These are phyloP conservation scores for Scolecobasidium constrictum DNA, from an alignment of 2,329 filamentous ascomycete species.

Conservation along the genomic window DNA sequence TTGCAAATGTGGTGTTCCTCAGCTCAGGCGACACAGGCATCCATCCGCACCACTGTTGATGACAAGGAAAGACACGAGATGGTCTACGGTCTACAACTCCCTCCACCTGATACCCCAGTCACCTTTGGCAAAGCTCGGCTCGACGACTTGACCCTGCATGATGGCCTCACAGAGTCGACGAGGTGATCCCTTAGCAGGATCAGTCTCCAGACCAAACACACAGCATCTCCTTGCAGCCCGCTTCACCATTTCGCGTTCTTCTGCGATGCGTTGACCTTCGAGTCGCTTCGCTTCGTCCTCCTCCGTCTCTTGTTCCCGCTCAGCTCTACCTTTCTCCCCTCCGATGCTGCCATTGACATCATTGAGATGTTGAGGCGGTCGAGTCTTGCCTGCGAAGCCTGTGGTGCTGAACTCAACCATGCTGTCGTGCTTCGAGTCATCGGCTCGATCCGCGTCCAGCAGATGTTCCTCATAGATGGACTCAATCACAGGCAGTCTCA, in stretches of 20 bases:
- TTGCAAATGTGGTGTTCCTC: too few relatives aligned
- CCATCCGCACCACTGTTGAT: too few relatives aligned
- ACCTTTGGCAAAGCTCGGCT: constrained; percentile 50
- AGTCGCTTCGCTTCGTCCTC: constrained; percentile 39
- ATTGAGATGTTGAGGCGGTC: constrained; percentile 32
- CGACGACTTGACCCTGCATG: constrained; percentile 47
- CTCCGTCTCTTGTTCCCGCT: constrained; percentile 40
- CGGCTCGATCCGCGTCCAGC: background rate
- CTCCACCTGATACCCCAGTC: constrained; percentile 50
- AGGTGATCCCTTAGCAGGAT: constrained; percentile 10
- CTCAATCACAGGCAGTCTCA: too few relatives aligned
- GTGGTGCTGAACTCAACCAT: constrained; percentile 8
- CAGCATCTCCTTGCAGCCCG: constrained; percentile 51
- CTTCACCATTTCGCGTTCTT: constrained; percentile 47
- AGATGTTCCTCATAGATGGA: background rate
- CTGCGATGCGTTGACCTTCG: constrained; percentile 37
- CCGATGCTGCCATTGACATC: constrained; percentile 46
- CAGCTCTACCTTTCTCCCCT: constrained; percentile 44
- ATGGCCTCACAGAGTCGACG: constrained; percentile 46
- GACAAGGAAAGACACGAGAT: too few relatives aligned
- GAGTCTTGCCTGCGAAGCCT: constrained; percentile 18
- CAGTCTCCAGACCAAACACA: constrained; percentile 40
- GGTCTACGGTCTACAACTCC: too few relatives aligned
- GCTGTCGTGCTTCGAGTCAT: background rate
- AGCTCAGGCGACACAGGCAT: too few relatives aligned